Base-by-base conservation (phyloP, 1,284 basidiomycete species). In the Tylopilus sp. region DNA sequence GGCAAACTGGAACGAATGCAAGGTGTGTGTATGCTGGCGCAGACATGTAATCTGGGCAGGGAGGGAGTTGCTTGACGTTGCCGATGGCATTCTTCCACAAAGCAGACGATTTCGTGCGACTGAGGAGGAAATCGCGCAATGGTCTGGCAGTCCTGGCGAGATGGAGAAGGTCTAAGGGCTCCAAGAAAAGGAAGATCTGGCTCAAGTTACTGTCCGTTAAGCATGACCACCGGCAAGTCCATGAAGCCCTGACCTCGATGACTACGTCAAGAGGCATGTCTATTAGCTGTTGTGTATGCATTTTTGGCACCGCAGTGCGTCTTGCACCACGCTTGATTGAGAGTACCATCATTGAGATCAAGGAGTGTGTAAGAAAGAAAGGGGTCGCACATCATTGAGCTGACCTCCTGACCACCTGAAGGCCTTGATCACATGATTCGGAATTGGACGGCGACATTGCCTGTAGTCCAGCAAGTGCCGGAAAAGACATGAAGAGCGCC, bases 61-160 rank as follows among this genome's bases (percentile, higher is more conserved):
- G 47, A 24, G 74, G 72, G 12, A 75, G 57, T 6, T 57, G 65
- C 12, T 57, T 45, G 15, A 70, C 56, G 48, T 58, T 66, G 11
- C 52, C 49, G 12, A 70, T 59, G 12, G 60, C 56, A 14, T 50
- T 51, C 36, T 62, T 68, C 76, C 74, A 77, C 21, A 73, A 52
- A 0, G 53, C 53, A 12, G 56, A 59, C 0, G 68, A 64, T 31
- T 42, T 51, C 12, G 61, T 55, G n/a, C 63, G 66, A 24, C 52
- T 57, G 58, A 74, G 60, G 17, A 78, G 64, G 12, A 72, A 58
- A 8, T 51, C 48, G 17, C 75, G 71, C 15, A 77, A 57, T 0
- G 54, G 49, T 31, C 68, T 71, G 15, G 65, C 72, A 9, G 72
- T 68, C 20, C 75, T 63, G 9, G 73, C 57, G 2, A 78, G 67